Evolutionary conservation across 306 rosid species (phyloP), one percentile per base, ranked within the genome.

Genomic region (Canavalia ensiformis): DNA sequence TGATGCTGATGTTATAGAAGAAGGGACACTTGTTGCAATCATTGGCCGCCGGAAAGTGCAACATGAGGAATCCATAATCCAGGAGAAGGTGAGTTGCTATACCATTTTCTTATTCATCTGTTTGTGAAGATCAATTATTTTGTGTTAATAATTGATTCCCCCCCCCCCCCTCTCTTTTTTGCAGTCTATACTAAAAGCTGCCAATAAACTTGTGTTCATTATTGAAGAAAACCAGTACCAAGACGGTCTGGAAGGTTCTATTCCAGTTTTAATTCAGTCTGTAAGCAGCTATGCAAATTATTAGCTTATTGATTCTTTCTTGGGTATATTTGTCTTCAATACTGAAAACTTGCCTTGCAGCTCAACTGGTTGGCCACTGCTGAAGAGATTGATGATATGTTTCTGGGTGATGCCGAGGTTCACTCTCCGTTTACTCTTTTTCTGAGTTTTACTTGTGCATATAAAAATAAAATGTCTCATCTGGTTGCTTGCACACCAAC

Each of bases 321-420:
- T 74, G 75, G 37, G 41, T 67, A 54, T 68, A 29, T 55, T 7
- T 81, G 54, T 70, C 80, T 68, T 42, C 70, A 81, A 87, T 68
- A 37, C 76, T 46, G 34, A 51, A 85, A 49, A 3, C 37, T 73
- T 78, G 85, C 25, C 88, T 90, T 68, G 74, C 84, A 92, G 98
- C 84, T 89, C 66, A 89, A 89, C 88, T 92, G 97, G 98, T 37
- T 94, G 89, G 87, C 77, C 72, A 82, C 88, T 63, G 98, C 98
- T 13, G 98, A 94, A 86, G 94, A 90, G 88, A 88, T 94, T 72
- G 98, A 94, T 34, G 98, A 94, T 76, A 78, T 90, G 75, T 94
- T 90, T 86, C 79, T 92, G 74, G 98, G 95, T 8, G 98, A 94
- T 80, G 98, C 98, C 0, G 97, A 94, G 97, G 98, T 94, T 80